A percentile compares a stretch with the other conserved stretches of the same genome.
Conservation (phyloP, 768 basidiomycete species). For the Termitomyces sp. region DNA sequence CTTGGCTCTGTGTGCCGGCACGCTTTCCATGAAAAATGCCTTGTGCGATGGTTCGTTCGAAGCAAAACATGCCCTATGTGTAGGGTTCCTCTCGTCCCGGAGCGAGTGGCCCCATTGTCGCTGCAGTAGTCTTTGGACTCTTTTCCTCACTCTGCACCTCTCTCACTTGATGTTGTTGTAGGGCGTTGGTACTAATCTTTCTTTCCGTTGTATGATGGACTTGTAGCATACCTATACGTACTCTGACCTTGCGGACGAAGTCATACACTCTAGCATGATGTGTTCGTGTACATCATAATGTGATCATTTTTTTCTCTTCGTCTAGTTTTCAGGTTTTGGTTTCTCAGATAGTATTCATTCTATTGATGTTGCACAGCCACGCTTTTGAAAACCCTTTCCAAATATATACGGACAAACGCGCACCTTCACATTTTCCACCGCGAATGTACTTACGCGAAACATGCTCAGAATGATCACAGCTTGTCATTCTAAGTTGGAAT, state of each 20-base stretch:
- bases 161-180: no score
- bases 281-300: background rate
- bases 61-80: conserved; percentile 65
- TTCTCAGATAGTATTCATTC: no score
- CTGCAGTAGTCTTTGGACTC: background rate
- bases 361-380: background rate
- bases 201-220: background rate
- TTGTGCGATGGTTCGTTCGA: conserved; percentile 54
- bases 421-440: background rate
- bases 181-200: background rate
- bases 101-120: conserved; percentile 20
- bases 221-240: background rate
- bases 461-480: background rate
- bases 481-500: background rate
- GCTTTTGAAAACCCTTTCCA: background rate
- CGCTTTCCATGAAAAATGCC: conserved; percentile 62
- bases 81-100: conserved; percentile 36
- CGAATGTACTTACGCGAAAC: background rate
- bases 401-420: no score
- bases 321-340: background rate
- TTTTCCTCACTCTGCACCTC: no score
- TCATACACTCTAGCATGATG: background rate
- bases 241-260: background rate
- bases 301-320: background rate
- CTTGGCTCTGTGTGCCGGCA: conserved; percentile 58